Evolutionary conservation across 768 basidiomycete genomes (phyloP).

Genomic region (Termitomyces sp.): DNA sequence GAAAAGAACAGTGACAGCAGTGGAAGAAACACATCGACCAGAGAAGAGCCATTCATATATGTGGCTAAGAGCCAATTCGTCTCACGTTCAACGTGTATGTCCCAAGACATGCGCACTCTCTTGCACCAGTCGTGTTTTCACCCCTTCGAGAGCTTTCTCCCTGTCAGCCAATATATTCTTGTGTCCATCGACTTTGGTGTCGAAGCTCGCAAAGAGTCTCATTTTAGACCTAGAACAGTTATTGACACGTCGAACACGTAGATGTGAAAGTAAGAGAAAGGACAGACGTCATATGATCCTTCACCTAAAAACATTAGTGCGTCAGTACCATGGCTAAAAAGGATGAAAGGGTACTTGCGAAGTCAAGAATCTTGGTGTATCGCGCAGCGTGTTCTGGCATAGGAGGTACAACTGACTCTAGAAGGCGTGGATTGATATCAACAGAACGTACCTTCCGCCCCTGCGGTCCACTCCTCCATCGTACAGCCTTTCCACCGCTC

Average conservation of each 20-base stretch:
- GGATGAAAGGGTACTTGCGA: constrained; percentile 33
- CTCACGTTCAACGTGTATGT: neutral
- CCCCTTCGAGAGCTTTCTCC: constrained; percentile 36
- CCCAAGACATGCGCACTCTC: constrained; percentile 39
- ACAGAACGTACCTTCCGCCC: constrained; percentile 43
- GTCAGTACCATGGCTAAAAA: neutral
- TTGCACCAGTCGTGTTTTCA: constrained; percentile 36
- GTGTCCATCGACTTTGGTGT: constrained; percentile 42
- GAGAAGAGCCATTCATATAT: neutral
- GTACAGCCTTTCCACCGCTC: constrained; percentile 51
- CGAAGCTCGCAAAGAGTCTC: constrained; percentile 43
- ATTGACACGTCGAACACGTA: neutral
- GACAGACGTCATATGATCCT: constrained; percentile 49
- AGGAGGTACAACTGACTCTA: neutral
- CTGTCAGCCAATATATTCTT: constrained; percentile 37
- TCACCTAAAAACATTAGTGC: constrained; percentile 30
- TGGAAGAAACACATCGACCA: neutral
- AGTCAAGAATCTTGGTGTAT: constrained; percentile 47
- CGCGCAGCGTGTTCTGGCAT: constrained; percentile 40
- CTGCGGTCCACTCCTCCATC: constrained; percentile 53
- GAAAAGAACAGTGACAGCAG: neutral
- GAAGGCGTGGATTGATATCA: neutral
- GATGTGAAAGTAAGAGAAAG: neutral
- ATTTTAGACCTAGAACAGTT: constrained; percentile 43
- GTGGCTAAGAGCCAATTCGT: neutral